Conservation (phyloP, 352 stramenopile genomes). For the Globisporangium sylvaticum region DNA sequence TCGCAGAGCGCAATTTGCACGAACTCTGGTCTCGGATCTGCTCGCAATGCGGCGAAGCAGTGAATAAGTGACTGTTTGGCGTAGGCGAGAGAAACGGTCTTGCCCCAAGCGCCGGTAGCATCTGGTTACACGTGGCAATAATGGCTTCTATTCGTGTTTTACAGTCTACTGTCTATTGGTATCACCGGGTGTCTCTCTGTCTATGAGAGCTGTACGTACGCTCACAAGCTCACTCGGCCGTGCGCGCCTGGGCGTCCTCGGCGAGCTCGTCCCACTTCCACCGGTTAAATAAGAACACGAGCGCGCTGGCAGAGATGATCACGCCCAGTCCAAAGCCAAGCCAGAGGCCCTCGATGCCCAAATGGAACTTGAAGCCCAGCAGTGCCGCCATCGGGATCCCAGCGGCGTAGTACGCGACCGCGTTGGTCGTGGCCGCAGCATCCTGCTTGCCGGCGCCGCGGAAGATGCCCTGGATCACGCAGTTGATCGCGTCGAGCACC, state of each 20-base stretch:
- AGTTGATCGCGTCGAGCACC: slow-evolving; percentile 36
- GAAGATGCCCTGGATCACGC: slow-evolving; percentile 31
- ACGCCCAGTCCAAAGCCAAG: slow-evolving; percentile 48
- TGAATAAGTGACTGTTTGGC: no score
- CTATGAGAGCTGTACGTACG: not conserved
- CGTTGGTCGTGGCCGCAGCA: slow-evolving; percentile 27
- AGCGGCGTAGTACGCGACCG: slow-evolving; percentile 71
- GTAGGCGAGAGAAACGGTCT: no score
- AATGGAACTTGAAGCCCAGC: slow-evolving; percentile 40
- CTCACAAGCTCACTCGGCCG: slow-evolving; percentile 18
- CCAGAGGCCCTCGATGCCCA: slow-evolving; percentile 59
- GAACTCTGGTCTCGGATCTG: no score
- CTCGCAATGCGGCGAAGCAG: no score
- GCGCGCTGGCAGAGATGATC: slow-evolving; percentile 19
- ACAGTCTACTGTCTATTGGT: no score
- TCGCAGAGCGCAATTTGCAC: not conserved
- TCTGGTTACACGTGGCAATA: no score
- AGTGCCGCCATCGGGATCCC: slow-evolving; percentile 63
- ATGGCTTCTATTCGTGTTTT: no score
- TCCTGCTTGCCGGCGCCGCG: slow-evolving; percentile 30
- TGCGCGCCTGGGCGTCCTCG: slow-evolving; percentile 32
- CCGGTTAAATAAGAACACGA: slow-evolving; percentile 6
- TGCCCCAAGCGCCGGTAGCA: no score
- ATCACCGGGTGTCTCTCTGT: not conserved
- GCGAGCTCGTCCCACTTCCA: slow-evolving; percentile 32